A percentile compares a stretch with the other conserved stretches of the same genome.
Conservation (phyloP, 257 asterid genomes). For the Paulownia fortunei region DNA sequence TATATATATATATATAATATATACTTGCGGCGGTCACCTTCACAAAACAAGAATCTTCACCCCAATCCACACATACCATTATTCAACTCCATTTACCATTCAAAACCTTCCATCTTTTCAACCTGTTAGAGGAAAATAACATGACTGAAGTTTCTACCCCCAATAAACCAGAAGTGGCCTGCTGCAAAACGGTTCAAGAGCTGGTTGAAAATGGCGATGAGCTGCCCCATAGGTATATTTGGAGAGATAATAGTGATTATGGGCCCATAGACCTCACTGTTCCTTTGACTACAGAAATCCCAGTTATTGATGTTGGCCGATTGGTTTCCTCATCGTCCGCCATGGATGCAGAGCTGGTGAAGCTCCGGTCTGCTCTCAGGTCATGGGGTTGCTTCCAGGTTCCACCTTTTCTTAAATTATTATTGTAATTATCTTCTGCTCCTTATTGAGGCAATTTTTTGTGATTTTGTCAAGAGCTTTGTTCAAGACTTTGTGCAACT, state of each 20-base stretch:
- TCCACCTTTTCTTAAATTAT: not conserved
- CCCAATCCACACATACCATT: not conserved
- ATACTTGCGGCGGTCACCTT: not conserved
- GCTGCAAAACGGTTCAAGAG: conserved; percentile 45
- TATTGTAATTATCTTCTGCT: too few species aligned
- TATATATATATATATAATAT: too few species aligned
- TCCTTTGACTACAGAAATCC: conserved; percentile 43
- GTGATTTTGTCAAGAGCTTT: not conserved
- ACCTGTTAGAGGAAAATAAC: not conserved
- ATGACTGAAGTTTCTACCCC: conserved; percentile 33
- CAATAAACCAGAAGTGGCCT: conserved; percentile 19
- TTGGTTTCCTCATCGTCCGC: conserved; percentile 35
- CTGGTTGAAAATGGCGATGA: conserved; percentile 49
- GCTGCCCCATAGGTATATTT: conserved; percentile 50
- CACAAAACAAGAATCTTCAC: not conserved
- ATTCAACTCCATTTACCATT: not conserved
- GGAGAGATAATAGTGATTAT: conserved; percentile 31
- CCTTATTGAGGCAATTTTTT: not conserved
- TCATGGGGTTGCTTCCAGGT: conserved; percentile 81
- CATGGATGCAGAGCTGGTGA: conserved; percentile 43
- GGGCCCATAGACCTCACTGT: conserved; percentile 38
- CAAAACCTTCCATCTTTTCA: not conserved
- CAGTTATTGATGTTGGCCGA: conserved; percentile 46
- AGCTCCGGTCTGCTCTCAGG: conserved; percentile 58
- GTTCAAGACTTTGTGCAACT: not conserved